A percentile compares a stretch with the other conserved stretches of the same genome.
These are phyloP conservation scores for Actinomortierella wolfii DNA, from an alignment of 371 early-diverging fungal species.

Conservation along the genomic window DNA sequence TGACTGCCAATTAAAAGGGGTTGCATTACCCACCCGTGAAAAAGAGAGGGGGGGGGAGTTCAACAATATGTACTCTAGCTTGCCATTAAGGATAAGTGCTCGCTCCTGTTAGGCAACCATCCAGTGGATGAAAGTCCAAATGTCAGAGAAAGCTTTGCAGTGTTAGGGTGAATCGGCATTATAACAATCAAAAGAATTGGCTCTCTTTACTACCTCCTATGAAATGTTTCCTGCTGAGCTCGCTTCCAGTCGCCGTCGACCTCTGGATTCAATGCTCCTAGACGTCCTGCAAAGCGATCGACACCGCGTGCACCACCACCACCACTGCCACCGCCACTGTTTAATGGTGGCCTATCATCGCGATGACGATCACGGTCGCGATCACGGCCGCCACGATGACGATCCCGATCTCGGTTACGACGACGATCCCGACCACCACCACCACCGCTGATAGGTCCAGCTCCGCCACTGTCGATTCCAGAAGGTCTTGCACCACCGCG, in stretches of 20 bases:
- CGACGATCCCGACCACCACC: constrained; percentile 1
- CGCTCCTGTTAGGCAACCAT: no score
- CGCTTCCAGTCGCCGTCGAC: constrained; percentile 8
- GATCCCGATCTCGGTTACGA: constrained; percentile 12
- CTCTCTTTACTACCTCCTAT: no score
- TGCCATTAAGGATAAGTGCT: no score
- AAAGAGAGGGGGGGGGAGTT: no score
- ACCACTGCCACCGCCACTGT: constrained; percentile 7
- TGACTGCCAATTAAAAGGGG: no score
- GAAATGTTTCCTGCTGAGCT: no score
- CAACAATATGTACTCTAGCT: no score
- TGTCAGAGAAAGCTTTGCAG: no score
- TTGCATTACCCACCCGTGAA: no score
- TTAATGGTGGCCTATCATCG: constrained; percentile 2
- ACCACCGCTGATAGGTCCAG: background rate
- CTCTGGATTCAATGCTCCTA: background rate
- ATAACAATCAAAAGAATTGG: no score
- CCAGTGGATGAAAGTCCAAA: no score
- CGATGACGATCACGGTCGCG: constrained; percentile 13
- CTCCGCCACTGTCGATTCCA: background rate
- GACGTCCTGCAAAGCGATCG: constrained; percentile 32
- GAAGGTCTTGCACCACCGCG: background rate
- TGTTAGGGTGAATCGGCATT: no score
- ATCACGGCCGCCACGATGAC: constrained; percentile 13
- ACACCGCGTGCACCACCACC: constrained; percentile 8